phyloP scores from a whole-genome alignment of 2,329 filamentous ascomycete species.

The Pseudocercospora cruenta region DNA sequence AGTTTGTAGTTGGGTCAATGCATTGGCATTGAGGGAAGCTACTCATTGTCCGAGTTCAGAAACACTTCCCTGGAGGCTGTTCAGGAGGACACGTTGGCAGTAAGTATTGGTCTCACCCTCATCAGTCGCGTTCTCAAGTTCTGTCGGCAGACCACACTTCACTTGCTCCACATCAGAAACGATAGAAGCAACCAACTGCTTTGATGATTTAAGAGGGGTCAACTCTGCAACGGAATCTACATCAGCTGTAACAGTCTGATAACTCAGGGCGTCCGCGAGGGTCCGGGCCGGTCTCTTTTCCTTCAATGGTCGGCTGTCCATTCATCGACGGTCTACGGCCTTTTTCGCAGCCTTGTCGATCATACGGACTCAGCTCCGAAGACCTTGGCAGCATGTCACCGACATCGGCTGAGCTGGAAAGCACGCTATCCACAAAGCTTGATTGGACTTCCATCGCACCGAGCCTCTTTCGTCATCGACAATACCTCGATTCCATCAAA shows the following conservation, averaged over 20 bases:
- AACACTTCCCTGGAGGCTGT: too few species aligned
- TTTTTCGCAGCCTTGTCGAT: not conserved
- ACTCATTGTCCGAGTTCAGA: too few species aligned
- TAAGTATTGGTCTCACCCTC: too few species aligned
- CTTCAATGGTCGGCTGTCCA: too few species aligned
- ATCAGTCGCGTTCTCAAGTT: too few species aligned
- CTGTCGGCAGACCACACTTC: not conserved
- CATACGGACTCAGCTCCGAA: not conserved
- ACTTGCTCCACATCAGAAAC: not conserved
- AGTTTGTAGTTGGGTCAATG: too few species aligned
- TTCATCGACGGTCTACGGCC: not conserved
- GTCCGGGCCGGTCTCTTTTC: not conserved
- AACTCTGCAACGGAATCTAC: not conserved
- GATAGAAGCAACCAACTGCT: not conserved
- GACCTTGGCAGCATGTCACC: not conserved
- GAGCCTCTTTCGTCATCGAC: not conserved
- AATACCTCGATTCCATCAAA: not conserved
- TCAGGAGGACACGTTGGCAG: too few species aligned
- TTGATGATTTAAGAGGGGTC: too few species aligned
- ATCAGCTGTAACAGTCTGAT: not conserved
- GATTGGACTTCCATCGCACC: not conserved
- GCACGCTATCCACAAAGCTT: not conserved
- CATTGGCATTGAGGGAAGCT: too few species aligned
- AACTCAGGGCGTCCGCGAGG: not conserved
- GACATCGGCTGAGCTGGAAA: not conserved